phyloP scores from a whole-genome alignment of 306 rosid species.

The Senna tora region DNA sequence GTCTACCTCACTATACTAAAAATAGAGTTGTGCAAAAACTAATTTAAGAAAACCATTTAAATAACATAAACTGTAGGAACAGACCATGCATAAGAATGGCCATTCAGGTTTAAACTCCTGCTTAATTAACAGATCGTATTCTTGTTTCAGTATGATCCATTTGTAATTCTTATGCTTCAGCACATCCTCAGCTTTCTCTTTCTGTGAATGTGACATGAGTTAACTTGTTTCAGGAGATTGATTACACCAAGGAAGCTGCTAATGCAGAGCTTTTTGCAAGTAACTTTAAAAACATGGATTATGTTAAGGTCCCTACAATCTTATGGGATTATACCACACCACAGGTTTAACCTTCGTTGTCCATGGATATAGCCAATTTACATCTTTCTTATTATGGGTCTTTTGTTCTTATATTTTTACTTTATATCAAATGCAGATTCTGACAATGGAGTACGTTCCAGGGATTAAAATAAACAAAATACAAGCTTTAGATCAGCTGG shows the following conservation, averaged over 20 bases:
- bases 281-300: slow-evolving; percentile 84
- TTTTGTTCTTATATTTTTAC: slow-evolving; percentile 24
- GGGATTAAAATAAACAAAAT: slow-evolving; percentile 97
- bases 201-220: slow-evolving; percentile 32
- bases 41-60: not conserved
- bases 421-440: slow-evolving; percentile 59
- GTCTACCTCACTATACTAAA: not conserved
- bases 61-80: not conserved
- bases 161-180: slow-evolving; percentile 18
- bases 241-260: slow-evolving; percentile 97
- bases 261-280: slow-evolving; percentile 88
- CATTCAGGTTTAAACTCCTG: slow-evolving; percentile 3
- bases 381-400: slow-evolving; percentile 17
- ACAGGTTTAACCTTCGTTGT: slow-evolving; percentile 62
- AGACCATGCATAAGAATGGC: not conserved
- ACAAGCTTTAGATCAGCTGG: slow-evolving; percentile 93
- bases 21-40: not conserved
- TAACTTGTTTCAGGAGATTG: slow-evolving; percentile 84
- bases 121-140: slow-evolving; percentile 22
- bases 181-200: slow-evolving; percentile 31
- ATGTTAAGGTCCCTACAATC: slow-evolving; percentile 91
- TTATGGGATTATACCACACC: slow-evolving; percentile 92
- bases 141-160: slow-evolving; percentile 32
- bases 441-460: slow-evolving; percentile 99
- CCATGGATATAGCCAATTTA: slow-evolving; percentile 21